Evolutionary conservation across 768 basidiomycete species (phyloP), one percentile per base, ranked within the genome.

Genomic region (Rhizopogon vesiculosus): DNA sequence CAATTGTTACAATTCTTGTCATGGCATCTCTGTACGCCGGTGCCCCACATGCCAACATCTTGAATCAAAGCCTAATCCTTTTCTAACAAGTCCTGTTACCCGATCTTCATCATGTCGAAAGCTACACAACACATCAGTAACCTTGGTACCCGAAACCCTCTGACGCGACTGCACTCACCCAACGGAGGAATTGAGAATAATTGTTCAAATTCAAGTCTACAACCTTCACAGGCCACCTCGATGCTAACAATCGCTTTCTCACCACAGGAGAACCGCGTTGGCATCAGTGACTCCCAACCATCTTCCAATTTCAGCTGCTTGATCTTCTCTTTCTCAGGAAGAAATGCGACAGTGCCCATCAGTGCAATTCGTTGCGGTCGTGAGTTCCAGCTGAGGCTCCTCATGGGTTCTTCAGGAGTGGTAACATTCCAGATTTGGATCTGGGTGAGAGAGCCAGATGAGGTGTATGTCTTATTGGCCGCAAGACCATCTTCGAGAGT

Each of bases 391-490:
- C 52, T 59, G 40, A 63, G 42, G 29, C 33, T 53, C 31, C 0
- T 46, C 35, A 51, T 46, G 12, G 45, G n/a, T 2, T 57, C 42
- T 6, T 44, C 19, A 16, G 57, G 54, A 38, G 55, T 40, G 41
- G 57, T 57, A 12, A 64, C 43, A 39, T 61, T 63, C 63, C 64
- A 64, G 5, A 64, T 57, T 44, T 64, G 58, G 13, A 64, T 56
- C 25, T 56, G 54, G 2, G 60, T 61, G 7, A 60, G 46, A 16
- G 59, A 50, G 15, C 60, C 64, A 5, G 51, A 51, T 7, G 54
- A 46, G 1, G 42, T 57, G 33, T 62, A 62, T 35, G 51, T 56
- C 40, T 64, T 62, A 46, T 56, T 57, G 7, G 50, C 56, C 3
- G 48, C 55, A 15, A 42, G 38, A 4, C 58, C 54, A 7, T 63